phyloP scores from a whole-genome alignment of 805 yeast genomes.

The Pichia deserticola region DNA sequence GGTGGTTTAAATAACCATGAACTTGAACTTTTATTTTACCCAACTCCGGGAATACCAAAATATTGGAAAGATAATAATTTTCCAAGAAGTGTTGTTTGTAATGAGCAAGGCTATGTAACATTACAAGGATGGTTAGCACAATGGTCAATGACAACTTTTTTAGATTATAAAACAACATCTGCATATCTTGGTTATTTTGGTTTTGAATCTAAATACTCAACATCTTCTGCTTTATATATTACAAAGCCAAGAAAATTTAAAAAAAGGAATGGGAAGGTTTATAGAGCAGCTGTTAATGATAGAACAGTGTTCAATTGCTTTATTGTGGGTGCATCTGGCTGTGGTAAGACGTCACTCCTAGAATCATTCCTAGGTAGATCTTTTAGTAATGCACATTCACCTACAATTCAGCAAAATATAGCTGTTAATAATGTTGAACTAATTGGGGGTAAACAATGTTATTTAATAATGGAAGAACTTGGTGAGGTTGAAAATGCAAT shows the following conservation, averaged over 20 bases:
- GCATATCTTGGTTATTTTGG: slow-evolving; percentile 90
- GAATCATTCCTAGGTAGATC: slow-evolving; percentile 76
- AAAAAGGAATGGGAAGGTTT: slow-evolving; percentile 53
- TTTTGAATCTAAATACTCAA: slow-evolving; percentile 45
- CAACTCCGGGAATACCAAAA: slow-evolving; percentile 90
- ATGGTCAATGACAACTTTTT: slow-evolving; percentile 93
- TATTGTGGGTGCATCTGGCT: slow-evolving; percentile 73
- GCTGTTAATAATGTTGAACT: slow-evolving; percentile 91
- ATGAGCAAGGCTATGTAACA: slow-evolving; percentile 83
- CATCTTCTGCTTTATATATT: slow-evolving; percentile 52
- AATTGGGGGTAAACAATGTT: slow-evolving; percentile 93
- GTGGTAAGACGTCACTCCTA: slow-evolving; percentile 82
- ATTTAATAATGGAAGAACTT: slow-evolving; percentile 80
- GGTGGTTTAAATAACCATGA: slow-evolving; percentile 85
- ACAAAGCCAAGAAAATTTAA: slow-evolving; percentile 75
- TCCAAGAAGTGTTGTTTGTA: slow-evolving; percentile 82
- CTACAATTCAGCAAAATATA: slow-evolving; percentile 72
- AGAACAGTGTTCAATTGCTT: slow-evolving; percentile 90
- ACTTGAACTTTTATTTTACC: slow-evolving; percentile 59
- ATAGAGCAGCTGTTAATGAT: slow-evolving; percentile 65
- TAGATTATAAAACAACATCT: slow-evolving; percentile 76
- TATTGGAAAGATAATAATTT: slow-evolving; percentile 82
- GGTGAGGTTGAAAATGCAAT: slow-evolving; percentile 84
- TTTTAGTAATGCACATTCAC: slow-evolving; percentile 63
- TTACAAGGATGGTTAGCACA: slow-evolving; percentile 98